Conservation (phyloP, 202 grass and related monocot species). For the Zoysia matrella region DNA sequence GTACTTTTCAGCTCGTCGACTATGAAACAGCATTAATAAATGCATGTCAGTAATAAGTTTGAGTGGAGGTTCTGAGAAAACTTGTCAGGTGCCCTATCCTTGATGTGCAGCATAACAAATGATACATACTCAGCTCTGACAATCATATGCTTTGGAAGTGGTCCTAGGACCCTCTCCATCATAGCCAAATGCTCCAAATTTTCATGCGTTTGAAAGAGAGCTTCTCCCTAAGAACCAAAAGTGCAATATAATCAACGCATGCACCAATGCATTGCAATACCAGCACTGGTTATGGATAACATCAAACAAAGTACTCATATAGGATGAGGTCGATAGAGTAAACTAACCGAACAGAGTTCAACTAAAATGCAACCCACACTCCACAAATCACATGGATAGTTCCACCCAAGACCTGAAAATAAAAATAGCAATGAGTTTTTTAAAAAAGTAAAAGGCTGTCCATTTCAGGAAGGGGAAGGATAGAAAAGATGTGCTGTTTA, state of each 20-base stretch:
- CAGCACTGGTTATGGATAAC: constrained; percentile 11
- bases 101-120: constrained; percentile 29
- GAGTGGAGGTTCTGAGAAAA: neutral
- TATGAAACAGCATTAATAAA: constrained; percentile 50
- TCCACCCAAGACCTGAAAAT: constrained; percentile 87
- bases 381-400: constrained; percentile 97
- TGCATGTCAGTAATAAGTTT: constrained; percentile 35
- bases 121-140: constrained; percentile 80
- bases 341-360: constrained; percentile 96
- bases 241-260: constrained; percentile 22
- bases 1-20: constrained; percentile 91
- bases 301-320: constrained; percentile 28
- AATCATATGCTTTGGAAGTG: constrained; percentile 95
- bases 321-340: constrained; percentile 17
- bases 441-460: constrained; percentile 13
- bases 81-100: neutral
- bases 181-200: constrained; percentile 72
- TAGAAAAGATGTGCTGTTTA: constrained; percentile 25
- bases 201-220: constrained; percentile 97
- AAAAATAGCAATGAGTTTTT: constrained; percentile 37
- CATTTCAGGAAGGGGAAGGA: neutral
- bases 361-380: constrained; percentile 90
- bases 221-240: constrained; percentile 68
- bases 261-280: neutral
- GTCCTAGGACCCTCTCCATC: constrained; percentile 35